Evolutionary conservation across 768 basidiomycete genomes (phyloP), one percentile per base, ranked within the genome.

Genomic region (Lentinula detonsa): DNA sequence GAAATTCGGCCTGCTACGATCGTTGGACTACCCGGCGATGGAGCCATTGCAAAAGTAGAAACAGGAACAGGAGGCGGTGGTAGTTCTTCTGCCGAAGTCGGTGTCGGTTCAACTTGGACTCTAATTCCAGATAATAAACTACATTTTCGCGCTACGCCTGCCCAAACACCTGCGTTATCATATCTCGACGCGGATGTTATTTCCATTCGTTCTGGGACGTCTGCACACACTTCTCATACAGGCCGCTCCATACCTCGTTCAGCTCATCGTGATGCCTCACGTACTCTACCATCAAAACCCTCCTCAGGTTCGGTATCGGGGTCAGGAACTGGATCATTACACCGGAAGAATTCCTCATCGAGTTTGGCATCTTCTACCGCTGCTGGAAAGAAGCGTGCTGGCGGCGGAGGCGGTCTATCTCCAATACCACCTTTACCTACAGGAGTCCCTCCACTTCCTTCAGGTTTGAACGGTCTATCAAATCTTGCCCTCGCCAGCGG

Each of bases 291-390:
- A 52, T 67, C 75, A 35, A 78, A 78, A 65, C 54, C 40, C 2
- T 56, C 55, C 9, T 42, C 21, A 8, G 40, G 37, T 15, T 56
- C 42, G 7, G 39, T 43, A 33, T 56, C 55, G 18, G 40, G 23
- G 2, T 31, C 55, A 9, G 51, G 73, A 53, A 72, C 78, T 9
- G 74, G 71, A 21, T 78, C 79, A 11, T 65, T 83, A 35, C 76
- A 75, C 55, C 80, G 87, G 46, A 84, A 88, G 67, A 75, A 81
- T 62, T 89, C 87, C 16, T 69, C 78, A 23, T 87, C 87, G 3
- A 88, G 87, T 60, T 67, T 87, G 49, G 59, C 34, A 40, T 78
- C 79, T 2, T 84, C 85, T 40, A 78, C 81, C 48, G 61, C 74
- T 71, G 55, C 64, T 63, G 62, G 68, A 62, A 63, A 64, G 64